Base-by-base conservation (phyloP, 73 alveolate genomes). In the Paramecium octaurelia region DNA sequence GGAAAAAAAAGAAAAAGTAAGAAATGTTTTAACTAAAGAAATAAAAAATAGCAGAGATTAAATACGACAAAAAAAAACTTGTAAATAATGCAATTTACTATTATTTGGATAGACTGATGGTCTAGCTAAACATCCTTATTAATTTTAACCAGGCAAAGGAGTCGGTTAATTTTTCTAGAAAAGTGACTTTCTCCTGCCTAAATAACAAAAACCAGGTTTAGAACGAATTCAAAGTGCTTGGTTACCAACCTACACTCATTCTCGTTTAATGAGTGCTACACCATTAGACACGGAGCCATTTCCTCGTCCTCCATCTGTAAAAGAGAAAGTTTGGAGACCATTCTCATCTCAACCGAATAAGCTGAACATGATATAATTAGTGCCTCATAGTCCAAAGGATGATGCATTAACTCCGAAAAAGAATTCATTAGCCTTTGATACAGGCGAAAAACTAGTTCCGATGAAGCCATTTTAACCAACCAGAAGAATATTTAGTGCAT, bases 271-370 rank as follows among this genome's bases (percentile, higher is more conserved):
- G 3, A 80, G 91, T 80, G 76, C 76, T n/a, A 31, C 23, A 20
- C 91, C 91, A 20, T 23, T 35, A 2, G 91, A 80, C 38, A 40
- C 75, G 2, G 91, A 80, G 38, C 76, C 75, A 16, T 20, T 27
- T 23, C 43, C 73, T 18, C 27, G 73, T 2, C 70, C 43, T 27
- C 70, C 46, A 8, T 23, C 43, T 14, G 44, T 18, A 2, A 80
- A 80, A 80, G 76, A 80, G 48, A 80, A 80, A 80, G 10, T 80
- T 38, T 80, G 91, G 91, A 40, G 91, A 44, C 91, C 91, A 20
- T 80, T 80, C 91, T 42, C 76, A 31, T 80, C 91, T 12, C 12
- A 80, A 43, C 91, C 91, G 2, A 80, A 80, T 44, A 21, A 24
- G 14, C 38, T 80, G 91, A 80, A 80, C 57, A 31, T 31, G 57